Percentiles rank a stretch among this genome's conserved stretches.
These are phyloP conservation scores for Paramecium pentaurelia DNA, from an alignment of 73 alveolate genomes.

Conservation along the genomic window DNA sequence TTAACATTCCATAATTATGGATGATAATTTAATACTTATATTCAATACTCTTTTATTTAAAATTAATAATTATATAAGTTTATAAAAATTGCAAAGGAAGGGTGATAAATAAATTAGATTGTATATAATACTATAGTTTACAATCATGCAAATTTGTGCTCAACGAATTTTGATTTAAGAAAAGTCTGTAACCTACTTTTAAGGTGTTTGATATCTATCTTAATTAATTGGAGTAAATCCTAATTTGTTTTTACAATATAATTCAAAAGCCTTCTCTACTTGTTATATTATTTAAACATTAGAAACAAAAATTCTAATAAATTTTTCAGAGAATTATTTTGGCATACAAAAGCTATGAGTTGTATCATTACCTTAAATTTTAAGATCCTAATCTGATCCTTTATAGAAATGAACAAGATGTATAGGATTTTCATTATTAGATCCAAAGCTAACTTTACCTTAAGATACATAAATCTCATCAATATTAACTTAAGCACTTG, in stretches of 20 bases:
- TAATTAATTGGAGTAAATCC: background rate
- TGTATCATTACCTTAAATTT: background rate
- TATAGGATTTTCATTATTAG: background rate
- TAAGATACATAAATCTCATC: background rate
- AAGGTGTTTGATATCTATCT: background rate
- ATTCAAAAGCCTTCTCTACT: background rate
- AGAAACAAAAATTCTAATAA: background rate
- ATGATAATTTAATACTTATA: too few relatives aligned
- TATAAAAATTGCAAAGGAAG: too few relatives aligned
- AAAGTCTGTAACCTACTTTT: background rate
- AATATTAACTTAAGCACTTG: background rate
- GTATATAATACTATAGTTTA: background rate
- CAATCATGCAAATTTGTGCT: background rate
- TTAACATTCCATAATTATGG: too few relatives aligned
- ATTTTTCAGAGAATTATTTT: background rate
- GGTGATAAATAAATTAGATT: background rate
- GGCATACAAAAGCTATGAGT: background rate
- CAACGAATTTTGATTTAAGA: background rate
- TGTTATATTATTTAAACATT: background rate
- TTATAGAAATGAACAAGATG: background rate
- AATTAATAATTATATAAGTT: too few relatives aligned
- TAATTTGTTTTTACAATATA: background rate
- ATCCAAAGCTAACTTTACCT: background rate
- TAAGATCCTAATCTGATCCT: background rate
- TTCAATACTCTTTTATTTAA: too few relatives aligned